phyloP scores from a whole-genome alignment of 306 rosid species.

The Myrica gale region DNA sequence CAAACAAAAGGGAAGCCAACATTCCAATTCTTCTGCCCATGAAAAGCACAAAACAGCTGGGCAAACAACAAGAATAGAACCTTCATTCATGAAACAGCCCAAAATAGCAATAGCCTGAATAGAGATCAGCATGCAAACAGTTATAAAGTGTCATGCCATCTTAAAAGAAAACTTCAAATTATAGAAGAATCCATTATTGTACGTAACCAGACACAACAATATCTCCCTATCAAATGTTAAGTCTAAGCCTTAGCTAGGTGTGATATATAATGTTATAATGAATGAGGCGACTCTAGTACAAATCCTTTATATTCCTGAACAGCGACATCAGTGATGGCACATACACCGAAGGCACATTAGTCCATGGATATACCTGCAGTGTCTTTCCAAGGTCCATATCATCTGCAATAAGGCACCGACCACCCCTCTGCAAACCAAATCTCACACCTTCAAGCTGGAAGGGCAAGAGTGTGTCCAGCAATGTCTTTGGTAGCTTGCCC shows the following conservation, averaged over 20 bases:
- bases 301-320: background rate
- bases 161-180: background rate
- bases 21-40: constrained; percentile 97
- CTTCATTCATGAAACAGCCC: constrained; percentile 77
- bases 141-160: background rate
- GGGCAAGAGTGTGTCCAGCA: constrained; percentile 62
- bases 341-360: constrained; percentile 9
- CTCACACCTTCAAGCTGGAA: constrained; percentile 79
- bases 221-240: background rate
- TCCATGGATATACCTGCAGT: constrained; percentile 58
- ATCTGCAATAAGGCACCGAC: constrained; percentile 85
- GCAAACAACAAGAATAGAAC: constrained; percentile 82
- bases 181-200: background rate
- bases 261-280: background rate
- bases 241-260: background rate
- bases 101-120: constrained; percentile 90
- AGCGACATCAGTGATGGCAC: background rate
- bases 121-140: constrained; percentile 8
- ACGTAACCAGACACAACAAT: background rate
- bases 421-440: constrained; percentile 85
- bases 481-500: constrained; percentile 54
- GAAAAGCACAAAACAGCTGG: constrained; percentile 90
- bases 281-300: background rate
- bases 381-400: constrained; percentile 99
- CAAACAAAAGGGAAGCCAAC: constrained; percentile 86